Percentiles rank a stretch among this genome's conserved stretches.
These are phyloP conservation scores for Wilcoxina mikolae DNA, from an alignment of 495 filamentous ascomycete genomes.

Conservation along the genomic window DNA sequence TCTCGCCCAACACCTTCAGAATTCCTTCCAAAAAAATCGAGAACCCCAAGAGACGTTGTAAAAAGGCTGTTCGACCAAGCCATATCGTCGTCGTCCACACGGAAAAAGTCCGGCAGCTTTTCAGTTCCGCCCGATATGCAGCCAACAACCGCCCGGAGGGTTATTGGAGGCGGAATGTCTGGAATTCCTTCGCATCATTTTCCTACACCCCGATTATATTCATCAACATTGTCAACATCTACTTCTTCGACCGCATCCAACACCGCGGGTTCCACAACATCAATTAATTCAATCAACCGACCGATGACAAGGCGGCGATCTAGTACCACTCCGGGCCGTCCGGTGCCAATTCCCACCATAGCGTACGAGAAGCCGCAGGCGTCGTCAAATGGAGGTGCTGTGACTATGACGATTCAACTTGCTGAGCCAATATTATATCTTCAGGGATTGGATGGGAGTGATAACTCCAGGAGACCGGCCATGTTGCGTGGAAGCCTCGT, in stretches of 20 bases:
- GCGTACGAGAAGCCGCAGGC: conserved; percentile 36
- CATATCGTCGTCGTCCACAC: not conserved
- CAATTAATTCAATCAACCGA: not conserved
- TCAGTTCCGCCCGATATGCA: not conserved
- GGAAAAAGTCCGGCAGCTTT: not conserved
- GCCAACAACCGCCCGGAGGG: not conserved
- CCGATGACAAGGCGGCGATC: not conserved
- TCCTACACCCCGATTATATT: not conserved
- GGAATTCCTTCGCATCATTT: conserved; percentile 26
- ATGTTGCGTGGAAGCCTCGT: conserved; percentile 76
- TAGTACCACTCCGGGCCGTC: conserved; percentile 11
- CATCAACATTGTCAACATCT: not conserved
- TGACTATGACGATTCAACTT: conserved; percentile 36
- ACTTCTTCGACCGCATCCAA: not conserved
- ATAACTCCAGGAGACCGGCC: conserved; percentile 53
- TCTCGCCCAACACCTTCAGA: too few species aligned
- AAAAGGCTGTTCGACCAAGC: conserved; percentile 1
- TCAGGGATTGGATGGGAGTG: conserved; percentile 72
- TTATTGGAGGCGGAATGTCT: conserved; percentile 25
- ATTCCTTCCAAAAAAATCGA: too few species aligned
- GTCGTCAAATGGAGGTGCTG: conserved; percentile 36
- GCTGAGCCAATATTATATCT: conserved; percentile 85
- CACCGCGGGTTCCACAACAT: not conserved
- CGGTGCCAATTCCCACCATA: conserved; percentile 4
- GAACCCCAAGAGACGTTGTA: not conserved